Percentiles rank a stretch among this genome's conserved stretches.
Conservation (phyloP, 148 eudicot genomes). For the Rhododendron mucronatum region DNA sequence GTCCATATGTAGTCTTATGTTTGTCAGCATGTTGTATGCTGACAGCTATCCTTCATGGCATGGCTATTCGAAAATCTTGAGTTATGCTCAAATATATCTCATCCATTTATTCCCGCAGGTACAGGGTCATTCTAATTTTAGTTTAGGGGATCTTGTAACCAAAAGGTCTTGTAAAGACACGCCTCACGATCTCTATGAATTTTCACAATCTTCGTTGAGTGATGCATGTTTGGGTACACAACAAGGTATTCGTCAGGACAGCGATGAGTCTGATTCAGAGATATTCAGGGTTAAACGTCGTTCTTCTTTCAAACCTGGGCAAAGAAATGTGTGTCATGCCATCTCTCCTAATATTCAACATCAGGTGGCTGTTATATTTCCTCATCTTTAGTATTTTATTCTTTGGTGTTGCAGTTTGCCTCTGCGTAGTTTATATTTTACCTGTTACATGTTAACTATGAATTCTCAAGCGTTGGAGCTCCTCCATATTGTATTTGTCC, state of each 20-base stretch:
- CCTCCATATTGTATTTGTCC: not conserved
- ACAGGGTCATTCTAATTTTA: slow-evolving; percentile 21
- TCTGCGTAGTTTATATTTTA: not conserved
- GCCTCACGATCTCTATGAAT: slow-evolving; percentile 24
- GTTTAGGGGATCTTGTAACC: slow-evolving; percentile 9
- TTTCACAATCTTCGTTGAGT: slow-evolving; percentile 18
- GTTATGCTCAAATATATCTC: not conserved
- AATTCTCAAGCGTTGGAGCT: not conserved
- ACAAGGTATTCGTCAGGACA: slow-evolving; percentile 30
- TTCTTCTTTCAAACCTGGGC: slow-evolving; percentile 48
- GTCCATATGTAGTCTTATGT: not conserved
- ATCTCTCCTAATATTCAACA: slow-evolving; percentile 22
- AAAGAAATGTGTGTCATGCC: slow-evolving; percentile 27
- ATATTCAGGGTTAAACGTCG: slow-evolving; percentile 85
- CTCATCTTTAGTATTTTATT: not conserved
- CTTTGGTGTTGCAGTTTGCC: not conserved
- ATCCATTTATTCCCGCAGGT: slow-evolving; percentile 25
- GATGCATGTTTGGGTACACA: slow-evolving; percentile 31
- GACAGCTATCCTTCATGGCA: not conserved
- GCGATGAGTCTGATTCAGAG: slow-evolving; percentile 87
- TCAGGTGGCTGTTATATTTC: slow-evolving; percentile 39
- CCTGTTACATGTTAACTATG: not conserved
- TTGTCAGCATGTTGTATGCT: not conserved
- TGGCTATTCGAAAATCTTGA: not conserved
- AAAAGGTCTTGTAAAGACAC: slow-evolving; percentile 18